A percentile compares a stretch with the other conserved stretches of the same genome.
These are phyloP conservation scores for Tuber indicum DNA, from an alignment of 495 filamentous ascomycete genomes.

Conservation along the genomic window DNA sequence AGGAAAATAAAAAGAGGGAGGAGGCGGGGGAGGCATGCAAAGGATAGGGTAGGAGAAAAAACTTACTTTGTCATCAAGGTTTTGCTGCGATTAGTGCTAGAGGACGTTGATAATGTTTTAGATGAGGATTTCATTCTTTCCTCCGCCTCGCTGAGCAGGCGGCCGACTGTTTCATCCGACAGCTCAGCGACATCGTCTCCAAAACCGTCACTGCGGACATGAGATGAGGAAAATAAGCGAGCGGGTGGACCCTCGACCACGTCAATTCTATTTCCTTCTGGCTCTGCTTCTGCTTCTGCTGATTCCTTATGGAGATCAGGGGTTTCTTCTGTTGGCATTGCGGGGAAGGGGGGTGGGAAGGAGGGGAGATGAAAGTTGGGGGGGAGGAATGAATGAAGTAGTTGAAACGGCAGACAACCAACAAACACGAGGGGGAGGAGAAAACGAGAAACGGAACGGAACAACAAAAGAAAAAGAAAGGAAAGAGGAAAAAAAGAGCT, in stretches of 20 bases:
- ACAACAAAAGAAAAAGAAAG: slow-evolving; percentile 8
- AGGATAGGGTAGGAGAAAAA: slow-evolving; percentile 12
- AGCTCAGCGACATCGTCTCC: slow-evolving; percentile 49
- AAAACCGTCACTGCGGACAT: slow-evolving; percentile 24
- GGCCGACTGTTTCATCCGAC: slow-evolving; percentile 55
- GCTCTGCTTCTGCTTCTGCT: slow-evolving; percentile 23
- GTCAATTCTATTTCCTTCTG: slow-evolving; percentile 36
- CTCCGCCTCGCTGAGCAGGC: slow-evolving; percentile 61
- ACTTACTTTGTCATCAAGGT: slow-evolving; percentile 34
- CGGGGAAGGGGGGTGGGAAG: slow-evolving; percentile 22
- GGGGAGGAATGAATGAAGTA: background rate
- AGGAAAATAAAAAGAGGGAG: slow-evolving; percentile 22
- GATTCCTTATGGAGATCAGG: slow-evolving; percentile 33
- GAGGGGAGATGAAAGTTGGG: background rate
- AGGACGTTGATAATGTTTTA: slow-evolving; percentile 25
- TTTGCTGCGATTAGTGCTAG: slow-evolving; percentile 26
- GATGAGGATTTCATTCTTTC: slow-evolving; percentile 47
- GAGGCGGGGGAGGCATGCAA: slow-evolving; percentile 13
- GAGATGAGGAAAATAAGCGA: slow-evolving; percentile 20
- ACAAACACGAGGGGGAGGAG: slow-evolving; percentile 22
- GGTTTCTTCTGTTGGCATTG: slow-evolving; percentile 36
- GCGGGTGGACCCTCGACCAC: slow-evolving; percentile 32
- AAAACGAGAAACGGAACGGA: background rate
- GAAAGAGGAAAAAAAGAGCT: slow-evolving; percentile 24
- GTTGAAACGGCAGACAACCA: slow-evolving; percentile 23